phyloP scores from a whole-genome alignment of 768 basidiomycete genomes.

The Amanita phalloides region DNA sequence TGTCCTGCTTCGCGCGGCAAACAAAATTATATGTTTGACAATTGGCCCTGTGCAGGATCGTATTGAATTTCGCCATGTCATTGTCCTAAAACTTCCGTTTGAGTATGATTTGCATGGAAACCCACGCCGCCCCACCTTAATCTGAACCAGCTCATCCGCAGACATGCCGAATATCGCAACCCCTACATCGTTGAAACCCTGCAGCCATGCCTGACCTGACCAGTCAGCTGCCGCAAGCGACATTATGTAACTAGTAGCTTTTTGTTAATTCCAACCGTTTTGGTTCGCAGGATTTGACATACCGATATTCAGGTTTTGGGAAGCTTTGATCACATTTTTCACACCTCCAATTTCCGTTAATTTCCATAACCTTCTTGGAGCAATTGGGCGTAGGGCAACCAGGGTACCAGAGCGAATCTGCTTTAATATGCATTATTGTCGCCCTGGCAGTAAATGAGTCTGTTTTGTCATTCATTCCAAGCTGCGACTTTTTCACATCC shows the following conservation, averaged over 20 bases:
- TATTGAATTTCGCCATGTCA: constrained; percentile 47
- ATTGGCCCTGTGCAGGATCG: constrained; percentile 49
- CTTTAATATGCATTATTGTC: constrained; percentile 81
- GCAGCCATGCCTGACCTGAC: constrained; percentile 85
- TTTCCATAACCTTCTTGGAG: constrained; percentile 80
- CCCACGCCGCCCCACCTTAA: constrained; percentile 40
- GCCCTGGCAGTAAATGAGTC: constrained; percentile 77
- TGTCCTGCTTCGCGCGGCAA: constrained; percentile 81
- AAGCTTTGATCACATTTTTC: constrained; percentile 82
- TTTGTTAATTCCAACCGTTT: neutral
- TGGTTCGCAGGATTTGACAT: constrained; percentile 14
- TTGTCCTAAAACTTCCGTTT: constrained; percentile 31
- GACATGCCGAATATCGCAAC: constrained; percentile 61
- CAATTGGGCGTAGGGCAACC: constrained; percentile 76
- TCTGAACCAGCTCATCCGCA: constrained; percentile 67
- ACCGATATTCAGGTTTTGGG: constrained; percentile 74
- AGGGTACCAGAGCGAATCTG: constrained; percentile 76
- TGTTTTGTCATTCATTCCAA: constrained; percentile 66
- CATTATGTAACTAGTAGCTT: constrained; percentile 55
- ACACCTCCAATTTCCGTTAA: constrained; percentile 72
- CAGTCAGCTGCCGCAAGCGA: constrained; percentile 83
- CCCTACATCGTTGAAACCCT: constrained; percentile 92
- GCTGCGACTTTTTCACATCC: constrained; percentile 68
- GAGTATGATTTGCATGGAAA: constrained; percentile 9
- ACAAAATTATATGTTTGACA: constrained; percentile 73